A percentile compares a stretch with the other conserved stretches of the same genome.
These are phyloP conservation scores for Cinnamomum chago DNA, from an alignment of 164 flowering plant species.

Conservation along the genomic window DNA sequence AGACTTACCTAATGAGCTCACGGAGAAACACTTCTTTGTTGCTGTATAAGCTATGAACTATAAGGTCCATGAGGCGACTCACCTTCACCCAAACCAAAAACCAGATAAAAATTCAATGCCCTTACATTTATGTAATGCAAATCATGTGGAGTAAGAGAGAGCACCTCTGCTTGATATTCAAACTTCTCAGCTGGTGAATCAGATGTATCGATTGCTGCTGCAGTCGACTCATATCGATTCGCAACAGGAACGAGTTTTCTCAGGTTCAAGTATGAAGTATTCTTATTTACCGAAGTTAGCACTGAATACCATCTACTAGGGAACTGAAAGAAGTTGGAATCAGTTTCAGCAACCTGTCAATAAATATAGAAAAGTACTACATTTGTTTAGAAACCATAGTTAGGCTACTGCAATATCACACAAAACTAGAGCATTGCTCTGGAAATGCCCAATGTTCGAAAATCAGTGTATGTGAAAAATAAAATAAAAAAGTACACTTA, in stretches of 20 bases:
- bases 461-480: background rate
- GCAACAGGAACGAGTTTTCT: slow-evolving; percentile 28
- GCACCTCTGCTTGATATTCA: slow-evolving; percentile 98
- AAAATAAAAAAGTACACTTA: background rate
- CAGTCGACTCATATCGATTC: slow-evolving; percentile 70
- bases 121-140: too few relatives aligned
- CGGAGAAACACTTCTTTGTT: slow-evolving; percentile 95
- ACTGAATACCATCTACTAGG: slow-evolving; percentile 46
- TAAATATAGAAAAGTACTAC: background rate
- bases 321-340: slow-evolving; percentile 14
- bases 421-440: background rate
- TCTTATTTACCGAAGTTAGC: slow-evolving; percentile 22
- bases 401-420: too few relatives aligned
- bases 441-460: too few relatives aligned
- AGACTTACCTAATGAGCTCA: slow-evolving; percentile 74
- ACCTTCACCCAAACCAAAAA: slow-evolving; percentile 42
- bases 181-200: slow-evolving; percentile 61
- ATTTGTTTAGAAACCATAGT: too few relatives aligned
- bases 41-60: slow-evolving; percentile 89
- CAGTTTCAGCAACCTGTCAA: slow-evolving; percentile 34
- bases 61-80: slow-evolving; percentile 96
- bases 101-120: background rate
- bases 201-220: slow-evolving; percentile 61
- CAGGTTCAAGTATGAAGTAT: slow-evolving; percentile 15
- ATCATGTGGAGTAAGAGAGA: background rate